phyloP scores from a whole-genome alignment of 192 early-diverging fungal genomes.

The Podila epicladia region DNA sequence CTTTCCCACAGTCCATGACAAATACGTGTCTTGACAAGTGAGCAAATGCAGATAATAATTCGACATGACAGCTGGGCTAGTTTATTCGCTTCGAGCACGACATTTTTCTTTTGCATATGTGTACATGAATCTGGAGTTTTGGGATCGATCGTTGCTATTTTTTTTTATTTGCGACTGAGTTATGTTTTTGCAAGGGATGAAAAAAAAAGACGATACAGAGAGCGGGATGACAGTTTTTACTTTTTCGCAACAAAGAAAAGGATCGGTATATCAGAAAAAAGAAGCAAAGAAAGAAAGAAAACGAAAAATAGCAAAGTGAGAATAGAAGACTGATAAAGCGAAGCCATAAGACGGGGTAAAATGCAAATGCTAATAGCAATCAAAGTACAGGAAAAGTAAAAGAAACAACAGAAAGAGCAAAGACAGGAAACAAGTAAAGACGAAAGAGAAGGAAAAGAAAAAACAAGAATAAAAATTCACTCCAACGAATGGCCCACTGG shows the following conservation, averaged over 20 bases:
- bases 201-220: neutral
- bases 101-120: too few species aligned
- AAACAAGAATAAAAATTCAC: neutral
- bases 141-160: too few species aligned
- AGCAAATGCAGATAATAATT: too few species aligned
- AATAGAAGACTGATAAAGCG: neutral
- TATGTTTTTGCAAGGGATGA: neutral
- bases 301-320: neutral
- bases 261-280: slow-evolving; percentile 6
- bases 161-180: neutral
- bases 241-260: slow-evolving; percentile 6
- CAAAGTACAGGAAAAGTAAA: too few species aligned
- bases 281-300: neutral
- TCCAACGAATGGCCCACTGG: too few species aligned
- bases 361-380: neutral
- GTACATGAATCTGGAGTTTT: neutral
- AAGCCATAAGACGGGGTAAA: slow-evolving; percentile 1
- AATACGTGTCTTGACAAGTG: too few species aligned
- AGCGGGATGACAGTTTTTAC: neutral
- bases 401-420: too few species aligned
- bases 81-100: too few species aligned
- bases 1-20: too few species aligned
- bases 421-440: neutral
- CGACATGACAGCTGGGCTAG: too few species aligned
- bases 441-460: slow-evolving; percentile 1